phyloP scores from a whole-genome alignment of 345 rosid genomes.

The Euphorbia pulcherrima region DNA sequence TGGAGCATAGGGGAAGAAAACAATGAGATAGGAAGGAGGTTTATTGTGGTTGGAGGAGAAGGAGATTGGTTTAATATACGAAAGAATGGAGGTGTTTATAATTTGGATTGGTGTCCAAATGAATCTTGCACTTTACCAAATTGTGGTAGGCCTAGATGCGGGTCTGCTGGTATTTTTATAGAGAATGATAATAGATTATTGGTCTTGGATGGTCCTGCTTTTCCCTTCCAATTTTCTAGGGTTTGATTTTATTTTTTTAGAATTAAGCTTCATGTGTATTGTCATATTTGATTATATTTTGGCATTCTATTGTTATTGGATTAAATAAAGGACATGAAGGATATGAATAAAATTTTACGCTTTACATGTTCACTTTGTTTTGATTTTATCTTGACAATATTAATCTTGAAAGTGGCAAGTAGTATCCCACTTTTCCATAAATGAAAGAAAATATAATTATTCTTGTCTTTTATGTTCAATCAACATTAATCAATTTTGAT shows the following conservation, averaged over 20 bases:
- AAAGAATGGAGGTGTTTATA: slow-evolving; percentile 19
- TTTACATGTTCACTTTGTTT: too few relatives aligned
- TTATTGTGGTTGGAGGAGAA: slow-evolving; percentile 15
- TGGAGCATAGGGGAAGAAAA: slow-evolving; percentile 19
- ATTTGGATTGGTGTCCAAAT: slow-evolving; percentile 19
- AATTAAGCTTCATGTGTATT: background rate
- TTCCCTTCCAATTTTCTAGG: slow-evolving; percentile 21
- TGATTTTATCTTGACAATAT: too few relatives aligned
- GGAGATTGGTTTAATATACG: slow-evolving; percentile 12
- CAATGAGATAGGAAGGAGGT: slow-evolving; percentile 15
- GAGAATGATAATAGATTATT: slow-evolving; percentile 19
- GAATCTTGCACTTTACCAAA: slow-evolving; percentile 19
- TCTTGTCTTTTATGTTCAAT: too few relatives aligned
- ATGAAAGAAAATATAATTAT: too few relatives aligned
- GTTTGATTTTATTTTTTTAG: slow-evolving; percentile 1
- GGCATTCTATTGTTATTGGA: background rate
- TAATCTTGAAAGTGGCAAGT: too few relatives aligned
- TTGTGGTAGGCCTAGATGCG: slow-evolving; percentile 21
- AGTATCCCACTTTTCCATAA: too few relatives aligned
- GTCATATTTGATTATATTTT: background rate
- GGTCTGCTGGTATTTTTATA: slow-evolving; percentile 23
- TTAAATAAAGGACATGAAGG: background rate
- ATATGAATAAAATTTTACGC: too few relatives aligned
- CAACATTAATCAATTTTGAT: too few relatives aligned
- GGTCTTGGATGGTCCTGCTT: slow-evolving; percentile 31